Base-by-base conservation (phyloP, 2,329 filamentous ascomycete genomes). In the Arthrobotrys musiformis region DNA sequence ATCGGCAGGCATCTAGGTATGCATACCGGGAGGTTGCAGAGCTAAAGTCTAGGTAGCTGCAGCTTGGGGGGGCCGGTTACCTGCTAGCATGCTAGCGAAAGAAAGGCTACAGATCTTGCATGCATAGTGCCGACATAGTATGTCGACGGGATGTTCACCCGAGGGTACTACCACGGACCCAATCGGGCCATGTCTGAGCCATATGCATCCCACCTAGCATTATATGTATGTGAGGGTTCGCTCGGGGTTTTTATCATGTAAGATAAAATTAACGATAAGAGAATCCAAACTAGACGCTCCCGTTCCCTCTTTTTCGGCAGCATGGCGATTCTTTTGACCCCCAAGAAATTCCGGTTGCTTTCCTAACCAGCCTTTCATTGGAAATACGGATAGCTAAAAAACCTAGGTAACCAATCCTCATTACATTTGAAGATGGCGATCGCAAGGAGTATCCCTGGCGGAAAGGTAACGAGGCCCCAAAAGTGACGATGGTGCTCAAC, bases 381-480 rank as follows among this genome's bases (percentile, higher is more conserved):
- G 60, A 46, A 61, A 64, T 28, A 52, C 19, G 17, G 19, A 64
- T 52, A 44, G 24, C n/a, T 30, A 50, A 37, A 48, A 22, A 24
- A 17, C 50, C 64, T 61, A 70, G 73, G 73, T 77, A 70, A 68
- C 73, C 42, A 60, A 68, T 70, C 42, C 35, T 52, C 37, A 70
- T 76, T 48, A 75, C 68, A 76, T 76, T 76, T 54, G 56, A 76
- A 66, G 56, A 64, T 64, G 73, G 73, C 73, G 73, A 77, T 77
- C 73, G 73, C 73, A 77, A 67, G 73, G 73, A 77, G 73, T 40
- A 70, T 70, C 73, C 73, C 73, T 77, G 73, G 37, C 58, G 48
- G 46, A 68, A 46, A 63, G 60, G 58, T 28, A 70, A 40, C 48
- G 48, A 63, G 48, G 48, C 56, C 17, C 46, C 44, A 40, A 70